A percentile compares a stretch with the other conserved stretches of the same genome.
phyloP scores from a whole-genome alignment of 768 basidiomycete species.

The Obba rivulosa region DNA sequence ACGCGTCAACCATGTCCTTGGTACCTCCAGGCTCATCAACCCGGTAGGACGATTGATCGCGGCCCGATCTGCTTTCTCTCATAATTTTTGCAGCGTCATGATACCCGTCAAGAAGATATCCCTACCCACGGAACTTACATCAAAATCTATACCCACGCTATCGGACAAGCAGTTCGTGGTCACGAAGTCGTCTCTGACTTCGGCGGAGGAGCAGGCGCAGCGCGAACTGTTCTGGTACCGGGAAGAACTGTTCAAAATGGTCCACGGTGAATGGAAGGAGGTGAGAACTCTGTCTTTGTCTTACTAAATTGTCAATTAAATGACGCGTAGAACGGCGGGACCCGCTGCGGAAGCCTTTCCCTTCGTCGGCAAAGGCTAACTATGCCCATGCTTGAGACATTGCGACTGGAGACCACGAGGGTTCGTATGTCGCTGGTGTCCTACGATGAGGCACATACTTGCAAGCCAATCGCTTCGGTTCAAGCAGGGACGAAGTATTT shows the following conservation, averaged over 20 bases:
- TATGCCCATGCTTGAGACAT: slow-evolving; percentile 68
- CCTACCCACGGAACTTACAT: slow-evolving; percentile 52
- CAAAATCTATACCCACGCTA: slow-evolving; percentile 73
- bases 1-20: slow-evolving; percentile 43
- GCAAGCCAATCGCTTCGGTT: slow-evolving; percentile 15
- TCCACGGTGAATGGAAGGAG: slow-evolving; percentile 82
- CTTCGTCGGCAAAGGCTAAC: slow-evolving; percentile 77
- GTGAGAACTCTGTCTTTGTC: slow-evolving; percentile 35
- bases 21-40: slow-evolving; percentile 88
- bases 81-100: slow-evolving; percentile 41
- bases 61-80: not conserved
- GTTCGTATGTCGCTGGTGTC: slow-evolving; percentile 49
- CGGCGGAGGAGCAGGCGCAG: slow-evolving; percentile 55
- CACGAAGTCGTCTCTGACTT: slow-evolving; percentile 59
- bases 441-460: slow-evolving; percentile 20
- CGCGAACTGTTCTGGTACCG: slow-evolving; percentile 94
- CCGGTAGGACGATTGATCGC: slow-evolving; percentile 43
- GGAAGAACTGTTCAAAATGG: slow-evolving; percentile 70
- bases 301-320: not conserved
- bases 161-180: slow-evolving; percentile 91
- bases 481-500: slow-evolving; percentile 39
- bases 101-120: slow-evolving; percentile 69
- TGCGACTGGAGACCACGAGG: slow-evolving; percentile 63
- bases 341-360: slow-evolving; percentile 69
- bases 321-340: slow-evolving; percentile 62